Evolutionary conservation across 148 eudicot genomes (phyloP).

Genomic region (Polygonum aviculare): DNA sequence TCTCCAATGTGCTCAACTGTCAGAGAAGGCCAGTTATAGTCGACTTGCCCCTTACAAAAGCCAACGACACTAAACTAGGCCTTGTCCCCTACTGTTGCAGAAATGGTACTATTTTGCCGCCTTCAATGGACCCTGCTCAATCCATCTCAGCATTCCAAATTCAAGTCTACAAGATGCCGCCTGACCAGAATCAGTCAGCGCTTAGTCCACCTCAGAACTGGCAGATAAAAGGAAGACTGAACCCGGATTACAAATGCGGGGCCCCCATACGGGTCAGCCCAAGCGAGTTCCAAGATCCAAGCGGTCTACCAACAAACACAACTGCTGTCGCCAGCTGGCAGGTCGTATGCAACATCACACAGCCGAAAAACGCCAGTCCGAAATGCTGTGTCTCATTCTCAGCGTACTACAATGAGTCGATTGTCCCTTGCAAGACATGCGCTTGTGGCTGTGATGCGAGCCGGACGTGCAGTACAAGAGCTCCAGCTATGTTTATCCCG

Average conservation of each 20-base stretch:
- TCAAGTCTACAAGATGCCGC: constrained; percentile 66
- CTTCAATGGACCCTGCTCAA: constrained; percentile 48
- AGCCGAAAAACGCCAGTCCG: constrained; percentile 20
- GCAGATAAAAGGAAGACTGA: constrained; percentile 45
- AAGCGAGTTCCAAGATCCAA: constrained; percentile 42
- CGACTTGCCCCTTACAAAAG: constrained; percentile 50
- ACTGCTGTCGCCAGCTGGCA: constrained; percentile 59
- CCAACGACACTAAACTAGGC: constrained; percentile 46
- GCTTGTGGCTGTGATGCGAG: constrained; percentile 49
- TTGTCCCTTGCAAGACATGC: constrained; percentile 56
- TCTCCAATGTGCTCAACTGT: constrained; percentile 52
- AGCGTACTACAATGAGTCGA: constrained; percentile 44
- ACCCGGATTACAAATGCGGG: constrained; percentile 59
- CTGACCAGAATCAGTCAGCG: constrained; percentile 42
- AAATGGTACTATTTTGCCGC: constrained; percentile 64
- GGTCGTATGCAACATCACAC: constrained; percentile 44
- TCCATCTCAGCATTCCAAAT: constrained; percentile 48
- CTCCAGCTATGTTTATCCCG: constrained; percentile 41
- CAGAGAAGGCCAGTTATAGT: constrained; percentile 47
- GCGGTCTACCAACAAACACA: constrained; percentile 21
- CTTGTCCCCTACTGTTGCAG: constrained; percentile 52
- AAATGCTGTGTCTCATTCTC: constrained; percentile 68
- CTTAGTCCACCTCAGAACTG: constrained; percentile 58
- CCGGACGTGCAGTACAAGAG: constrained; percentile 29
- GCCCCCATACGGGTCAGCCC: constrained; percentile 64